Base-by-base conservation (phyloP, 495 filamentous ascomycete species). In the Sabuloglossum arenarium region DNA sequence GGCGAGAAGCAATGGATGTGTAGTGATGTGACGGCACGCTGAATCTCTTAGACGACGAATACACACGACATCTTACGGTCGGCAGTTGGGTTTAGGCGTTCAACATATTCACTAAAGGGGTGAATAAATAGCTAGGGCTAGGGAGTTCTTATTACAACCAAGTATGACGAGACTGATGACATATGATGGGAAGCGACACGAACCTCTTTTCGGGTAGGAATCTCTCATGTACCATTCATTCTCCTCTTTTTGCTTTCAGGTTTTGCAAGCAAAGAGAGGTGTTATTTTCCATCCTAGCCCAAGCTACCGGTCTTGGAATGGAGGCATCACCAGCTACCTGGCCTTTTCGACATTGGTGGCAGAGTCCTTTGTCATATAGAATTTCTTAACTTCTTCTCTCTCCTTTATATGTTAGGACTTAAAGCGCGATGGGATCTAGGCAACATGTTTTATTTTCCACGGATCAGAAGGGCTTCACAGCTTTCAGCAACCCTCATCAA, bases 71-170 rank as follows among this genome's bases (percentile, higher is more conserved):
- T 19, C n/a, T 19, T 43, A 43, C 21, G 39, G 3, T 5, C 43
- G 55, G 10, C 59, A 34, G 9, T 60, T 60, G 28, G 53, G 61
- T 23, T 52, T 23, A n/a, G 63, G 61, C 47, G 47, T 51, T 51
- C 39, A 23, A 43, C 16, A 43, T 21, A 21, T 16, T 43, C 39
- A 43, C 39, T 43, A 43, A 43, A 23, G 39, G n/a, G 39, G 39
- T 43, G n/a, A 12, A 21, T 43, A 1, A n/a, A n/a, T n/a, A n/a
- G n/a, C n/a, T n/a, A 21, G 39, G 39, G 39, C 16, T 19, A 21
- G 39, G 5, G 34, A 6, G 34, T 4, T 21, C 21, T 43, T 10
- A 12, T 43, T 21, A 43, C n/a, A n/a, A 5, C 39, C 19, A 5
- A 10, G 4, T 21, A 43, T 43, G 39, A 43, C n/a, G n/a, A n/a